Evolutionary conservation across 2,329 filamentous ascomycete genomes (phyloP).

Genomic region (Monilinia fructigena): DNA sequence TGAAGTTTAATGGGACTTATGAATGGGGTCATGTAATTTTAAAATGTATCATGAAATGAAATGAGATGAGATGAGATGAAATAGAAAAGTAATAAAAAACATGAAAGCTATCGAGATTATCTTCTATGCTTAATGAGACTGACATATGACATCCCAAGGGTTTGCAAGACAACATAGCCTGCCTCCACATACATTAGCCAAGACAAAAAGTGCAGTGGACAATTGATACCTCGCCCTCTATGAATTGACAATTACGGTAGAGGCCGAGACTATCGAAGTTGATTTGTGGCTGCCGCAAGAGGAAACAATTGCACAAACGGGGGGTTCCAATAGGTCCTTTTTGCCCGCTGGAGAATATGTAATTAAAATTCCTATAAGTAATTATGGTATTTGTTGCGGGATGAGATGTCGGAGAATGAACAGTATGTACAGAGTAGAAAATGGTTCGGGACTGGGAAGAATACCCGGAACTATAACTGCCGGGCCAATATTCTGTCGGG

Average conservation of each 20-base stretch:
- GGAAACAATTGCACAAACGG: background rate
- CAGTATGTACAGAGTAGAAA: no score
- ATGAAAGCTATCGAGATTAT: background rate
- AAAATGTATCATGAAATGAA: constrained; percentile 9
- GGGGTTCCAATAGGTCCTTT: background rate
- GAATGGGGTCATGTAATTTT: background rate
- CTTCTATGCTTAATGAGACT: background rate
- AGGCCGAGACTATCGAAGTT: no score
- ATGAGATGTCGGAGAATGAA: no score
- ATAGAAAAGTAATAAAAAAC: background rate
- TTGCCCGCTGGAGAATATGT: no score
- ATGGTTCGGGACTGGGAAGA: no score
- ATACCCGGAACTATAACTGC: no score
- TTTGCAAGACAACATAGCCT: background rate
- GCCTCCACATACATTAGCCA: background rate
- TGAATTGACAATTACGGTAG: background rate
- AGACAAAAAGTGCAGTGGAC: background rate
- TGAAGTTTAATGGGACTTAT: no score
- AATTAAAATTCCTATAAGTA: no score
- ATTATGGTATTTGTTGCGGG: no score
- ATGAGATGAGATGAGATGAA: constrained; percentile 1
- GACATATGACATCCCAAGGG: background rate
- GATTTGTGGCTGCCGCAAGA: background rate
- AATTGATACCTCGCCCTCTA: background rate
- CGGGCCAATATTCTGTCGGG: no score